Conservation (phyloP, 306 rosid genomes). For the Senna siamea region DNA sequence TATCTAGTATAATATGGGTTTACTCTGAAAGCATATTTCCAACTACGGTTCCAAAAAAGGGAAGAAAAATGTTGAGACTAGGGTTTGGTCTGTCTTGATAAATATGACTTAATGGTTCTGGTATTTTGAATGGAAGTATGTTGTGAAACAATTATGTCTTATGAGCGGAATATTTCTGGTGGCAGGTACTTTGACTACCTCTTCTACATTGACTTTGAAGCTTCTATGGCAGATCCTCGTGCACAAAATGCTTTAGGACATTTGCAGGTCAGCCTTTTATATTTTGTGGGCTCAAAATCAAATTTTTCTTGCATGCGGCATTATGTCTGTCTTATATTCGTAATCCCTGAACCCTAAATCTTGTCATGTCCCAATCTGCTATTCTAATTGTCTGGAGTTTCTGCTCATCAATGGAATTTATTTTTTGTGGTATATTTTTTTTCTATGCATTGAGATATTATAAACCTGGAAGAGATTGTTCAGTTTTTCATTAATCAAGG, state of each 20-base stretch:
- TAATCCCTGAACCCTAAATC: too few relatives aligned
- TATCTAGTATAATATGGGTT: neutral
- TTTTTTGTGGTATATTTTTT: neutral
- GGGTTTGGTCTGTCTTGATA: conserved; percentile 11
- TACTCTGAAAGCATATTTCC: conserved; percentile 20
- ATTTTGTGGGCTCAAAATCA: neutral
- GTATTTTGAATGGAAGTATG: conserved; percentile 13
- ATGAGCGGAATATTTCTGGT: conserved; percentile 30
- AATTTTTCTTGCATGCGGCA: neutral
- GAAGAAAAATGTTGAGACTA: neutral
- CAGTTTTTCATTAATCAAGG: neutral
- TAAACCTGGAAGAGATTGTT: neutral
- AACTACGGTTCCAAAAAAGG: conserved; percentile 16
- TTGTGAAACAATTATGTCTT: conserved; percentile 3
- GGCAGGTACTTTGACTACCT: conserved; percentile 89
- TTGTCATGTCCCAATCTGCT: neutral
- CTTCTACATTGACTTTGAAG: conserved; percentile 87
- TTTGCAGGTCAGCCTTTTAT: conserved; percentile 65
- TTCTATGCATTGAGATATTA: neutral
- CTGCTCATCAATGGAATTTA: neutral
- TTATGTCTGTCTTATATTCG: neutral
- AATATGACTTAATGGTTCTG: conserved; percentile 17
- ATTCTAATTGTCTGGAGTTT: neutral
- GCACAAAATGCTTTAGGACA: conserved; percentile 84
- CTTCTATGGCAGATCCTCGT: conserved; percentile 88